phyloP scores from a whole-genome alignment of 2,329 filamentous ascomycete genomes.

The Trichoderma oligosporum region DNA sequence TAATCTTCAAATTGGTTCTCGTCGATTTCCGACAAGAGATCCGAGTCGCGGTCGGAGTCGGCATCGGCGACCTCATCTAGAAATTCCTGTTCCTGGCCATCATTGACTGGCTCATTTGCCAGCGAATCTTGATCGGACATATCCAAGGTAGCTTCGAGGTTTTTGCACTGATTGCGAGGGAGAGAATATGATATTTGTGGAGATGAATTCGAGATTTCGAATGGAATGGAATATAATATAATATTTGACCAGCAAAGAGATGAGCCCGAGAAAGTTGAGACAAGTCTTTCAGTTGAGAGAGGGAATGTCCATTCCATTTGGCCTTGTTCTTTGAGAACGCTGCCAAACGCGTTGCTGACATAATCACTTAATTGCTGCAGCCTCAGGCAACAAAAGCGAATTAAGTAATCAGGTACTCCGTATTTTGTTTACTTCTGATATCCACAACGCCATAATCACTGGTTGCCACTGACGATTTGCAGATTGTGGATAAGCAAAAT shows the following conservation, averaged over 20 bases:
- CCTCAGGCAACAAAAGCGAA: conserved; percentile 19
- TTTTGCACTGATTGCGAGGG: too few relatives aligned
- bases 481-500: conserved; percentile 7
- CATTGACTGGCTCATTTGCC: conserved; percentile 36
- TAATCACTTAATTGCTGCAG: conserved; percentile 23
- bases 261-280: not conserved
- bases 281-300: conserved; percentile 1
- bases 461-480: conserved; percentile 29
- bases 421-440: conserved; percentile 38
- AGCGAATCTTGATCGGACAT: conserved; percentile 50
- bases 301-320: conserved; percentile 17
- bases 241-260: not conserved
- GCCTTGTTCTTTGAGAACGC: conserved; percentile 6
- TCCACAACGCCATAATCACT: not conserved
- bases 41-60: conserved; percentile 54
- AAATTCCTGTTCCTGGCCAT: conserved; percentile 41
- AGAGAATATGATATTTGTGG: not conserved
- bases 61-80: conserved; percentile 41
- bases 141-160: too few relatives aligned
- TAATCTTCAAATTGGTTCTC: conserved; percentile 68
- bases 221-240: too few relatives aligned
- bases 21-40: conserved; percentile 63
- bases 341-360: conserved; percentile 28
- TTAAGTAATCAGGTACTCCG: too few relatives aligned
- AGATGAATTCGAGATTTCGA: not conserved